Base-by-base conservation (phyloP, 768 basidiomycete genomes). In the Tremella mesenterica region DNA sequence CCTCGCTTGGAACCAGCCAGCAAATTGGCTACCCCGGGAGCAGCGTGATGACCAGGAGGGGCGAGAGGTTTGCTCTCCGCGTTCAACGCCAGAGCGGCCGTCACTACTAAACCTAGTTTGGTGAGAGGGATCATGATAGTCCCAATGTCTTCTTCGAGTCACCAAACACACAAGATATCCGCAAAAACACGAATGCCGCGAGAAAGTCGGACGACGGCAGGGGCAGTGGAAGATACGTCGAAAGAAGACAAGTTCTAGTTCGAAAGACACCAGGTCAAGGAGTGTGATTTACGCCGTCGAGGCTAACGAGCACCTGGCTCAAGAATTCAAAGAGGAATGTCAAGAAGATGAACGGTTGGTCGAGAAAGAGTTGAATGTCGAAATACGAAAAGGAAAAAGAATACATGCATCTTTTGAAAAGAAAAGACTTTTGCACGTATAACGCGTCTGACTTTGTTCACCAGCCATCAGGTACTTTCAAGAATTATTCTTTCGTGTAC, bases 271-370 rank as follows among this genome's bases (percentile, higher is more conserved):
- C 38, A 18, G 21, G 14, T 23, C 18, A 38, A 62, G 33, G 65
- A 61, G 58, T 48, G 62, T 67, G 56, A 52, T 36, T n/a, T n/a
- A 27, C 27, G 65, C 65, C 65, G 62, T 67, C 62, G 56, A 69
- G 67, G 67, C 67, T 52, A 31, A 18, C 48, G 67, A 69, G 67
- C 67, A 54, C 67, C 67, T 50, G 67, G 67, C 67, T 69, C 67
- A 47, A 20, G 27, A 36, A 39, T 25, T 45, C 25, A 50, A 45
- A 54, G 30, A 52, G 50, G 50, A 56, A 46, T 16, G 49, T 27
- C 39, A 43, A 18, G 52, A 38, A 41, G 48, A 47, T 27, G 39
- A 43, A 33, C n/a, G n/a, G n/a, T n/a, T 6, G 25, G 30, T 14
- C 10, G 25, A 47, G 45, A 16, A 23, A 21, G 8, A 47, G 13